Base-by-base conservation (phyloP, 2,329 filamentous ascomycete genomes). In the Aureobasidium sp. region DNA sequence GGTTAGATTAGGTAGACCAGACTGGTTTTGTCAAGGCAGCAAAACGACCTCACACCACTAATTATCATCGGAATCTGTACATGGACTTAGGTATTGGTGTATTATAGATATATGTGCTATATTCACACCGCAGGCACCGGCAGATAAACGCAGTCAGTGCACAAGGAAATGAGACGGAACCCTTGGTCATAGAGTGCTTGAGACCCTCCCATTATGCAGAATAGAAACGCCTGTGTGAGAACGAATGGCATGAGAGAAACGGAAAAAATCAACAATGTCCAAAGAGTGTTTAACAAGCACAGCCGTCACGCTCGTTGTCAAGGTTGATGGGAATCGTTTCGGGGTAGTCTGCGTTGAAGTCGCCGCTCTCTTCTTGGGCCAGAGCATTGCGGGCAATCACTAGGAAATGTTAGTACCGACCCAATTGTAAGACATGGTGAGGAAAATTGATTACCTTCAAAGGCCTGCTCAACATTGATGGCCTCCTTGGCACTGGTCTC, bases 401-500 rank as follows among this genome's bases (percentile, higher is more conserved):
- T 96, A 67, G 39, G 9, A 25, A 6, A 7, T 29, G 57, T 48
- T 31, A 59, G 44, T 29, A 37, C 5, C 27, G 17, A 14, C 15
- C 11, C n/a, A 3, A 34, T 6, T 22, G 22, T 9, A 29, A 29
- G 2, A 49, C 51, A 42, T 20, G 20, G 58, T 44, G 25, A 20
- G 15, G 58, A 31, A 25, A 45, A 27, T 22, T 42, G n/a, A 52
- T 64, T 72, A 84, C 83, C 82, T 73, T 85, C 83, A 68, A 90
- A 90, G 49, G 87, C 87, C 73, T 90, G 91, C 77, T 99, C 94
- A 47, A 99, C 94, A 73, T 99, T 99, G 78, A 97, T 89, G 64
- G 93, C 94, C 77, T 99, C 94, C 81, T 99, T 99, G 64, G 94
- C 94, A 77, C 92, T 97, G 20, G 94, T 99, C 84, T 99, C 94